Percentiles rank a stretch among this genome's conserved stretches.
phyloP scores from a whole-genome alignment of 345 rosid genomes.

The Heritiera littoralis region DNA sequence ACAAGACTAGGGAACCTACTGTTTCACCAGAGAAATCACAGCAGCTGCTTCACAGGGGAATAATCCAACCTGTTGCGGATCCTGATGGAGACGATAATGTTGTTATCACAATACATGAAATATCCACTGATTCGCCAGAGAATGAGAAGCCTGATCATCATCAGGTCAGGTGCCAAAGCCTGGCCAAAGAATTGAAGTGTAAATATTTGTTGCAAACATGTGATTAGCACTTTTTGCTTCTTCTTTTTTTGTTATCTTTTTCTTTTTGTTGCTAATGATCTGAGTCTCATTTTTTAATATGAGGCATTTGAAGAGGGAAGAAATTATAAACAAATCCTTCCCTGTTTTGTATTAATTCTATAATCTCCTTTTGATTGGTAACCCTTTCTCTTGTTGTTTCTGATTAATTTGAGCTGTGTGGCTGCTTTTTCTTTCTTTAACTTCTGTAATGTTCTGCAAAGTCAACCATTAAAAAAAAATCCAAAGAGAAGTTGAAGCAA shows the following conservation, averaged over 20 bases:
- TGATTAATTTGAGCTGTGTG: neutral
- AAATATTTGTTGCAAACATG: slow-evolving; percentile 5
- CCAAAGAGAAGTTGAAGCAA: neutral
- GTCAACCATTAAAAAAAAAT: neutral
- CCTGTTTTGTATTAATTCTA: neutral
- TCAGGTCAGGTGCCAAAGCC: neutral
- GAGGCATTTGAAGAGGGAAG: neutral
- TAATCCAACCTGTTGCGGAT: slow-evolving; percentile 51
- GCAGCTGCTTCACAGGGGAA: slow-evolving; percentile 64
- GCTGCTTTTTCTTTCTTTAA: neutral
- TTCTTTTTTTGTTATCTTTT: neutral
- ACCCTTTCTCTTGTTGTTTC: neutral
- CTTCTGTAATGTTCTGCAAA: neutral
- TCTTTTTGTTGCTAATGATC: neutral
- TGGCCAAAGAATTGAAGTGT: slow-evolving; percentile 4
- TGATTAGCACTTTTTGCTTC: neutral
- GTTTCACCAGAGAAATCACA: slow-evolving; percentile 45
- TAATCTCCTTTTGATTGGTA: neutral
- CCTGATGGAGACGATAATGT: slow-evolving; percentile 33
- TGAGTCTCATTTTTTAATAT: neutral
- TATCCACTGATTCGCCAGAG: slow-evolving; percentile 30
- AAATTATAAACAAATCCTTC: slow-evolving; percentile 18
- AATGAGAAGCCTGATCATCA: slow-evolving; percentile 13
- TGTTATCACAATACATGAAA: slow-evolving; percentile 40
- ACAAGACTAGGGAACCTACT: slow-evolving; percentile 41